Conservation (phyloP, 352 stramenopile genomes). For the Stramenopiles sp. region DNA sequence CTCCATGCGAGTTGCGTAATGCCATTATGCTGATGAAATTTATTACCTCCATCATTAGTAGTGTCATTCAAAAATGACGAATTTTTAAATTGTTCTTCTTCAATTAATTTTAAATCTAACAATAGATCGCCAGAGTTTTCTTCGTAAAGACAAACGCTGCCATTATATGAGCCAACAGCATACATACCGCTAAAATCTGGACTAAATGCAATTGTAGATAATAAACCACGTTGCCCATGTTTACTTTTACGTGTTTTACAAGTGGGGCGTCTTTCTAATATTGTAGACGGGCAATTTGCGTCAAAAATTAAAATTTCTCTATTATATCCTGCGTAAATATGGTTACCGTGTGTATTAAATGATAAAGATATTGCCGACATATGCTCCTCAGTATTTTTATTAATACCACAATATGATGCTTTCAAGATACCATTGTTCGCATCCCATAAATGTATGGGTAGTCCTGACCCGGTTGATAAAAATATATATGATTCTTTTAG, state of each 20-base stretch:
- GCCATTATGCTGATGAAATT: background rate
- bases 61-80: no score
- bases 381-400: background rate
- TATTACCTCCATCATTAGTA: no score
- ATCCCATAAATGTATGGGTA: background rate
- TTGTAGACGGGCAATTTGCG: background rate
- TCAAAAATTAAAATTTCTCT: background rate
- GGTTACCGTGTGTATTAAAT: background rate
- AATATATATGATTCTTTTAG: background rate
- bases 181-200: background rate
- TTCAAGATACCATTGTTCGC: background rate
- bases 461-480: background rate
- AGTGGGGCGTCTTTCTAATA: background rate
- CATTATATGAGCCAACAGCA: background rate
- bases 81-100: no score
- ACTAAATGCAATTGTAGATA: background rate
- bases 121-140: background rate
- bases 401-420: background rate
- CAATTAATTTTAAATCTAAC: background rate
- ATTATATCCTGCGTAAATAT: background rate
- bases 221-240: no score
- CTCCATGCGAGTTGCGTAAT: background rate
- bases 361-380: background rate
- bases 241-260: background rate
- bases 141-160: background rate